Evolutionary conservation across 1,284 basidiomycete genomes (phyloP).

Genomic region (Psilocybe mexicana): DNA sequence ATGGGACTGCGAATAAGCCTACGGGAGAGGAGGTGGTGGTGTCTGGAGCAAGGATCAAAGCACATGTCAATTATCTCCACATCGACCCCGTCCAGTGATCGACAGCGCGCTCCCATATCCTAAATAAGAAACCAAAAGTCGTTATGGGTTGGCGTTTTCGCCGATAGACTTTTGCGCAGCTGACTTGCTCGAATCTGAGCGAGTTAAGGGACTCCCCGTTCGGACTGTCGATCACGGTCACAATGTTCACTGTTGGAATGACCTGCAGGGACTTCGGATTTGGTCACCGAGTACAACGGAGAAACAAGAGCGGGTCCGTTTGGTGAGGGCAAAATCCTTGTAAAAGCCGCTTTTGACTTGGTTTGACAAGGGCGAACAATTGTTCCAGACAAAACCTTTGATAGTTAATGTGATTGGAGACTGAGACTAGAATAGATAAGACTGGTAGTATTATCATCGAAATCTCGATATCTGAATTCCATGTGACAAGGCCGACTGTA

Average conservation of each 20-base stretch:
- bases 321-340: neutral
- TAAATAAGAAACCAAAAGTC: neutral
- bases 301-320: neutral
- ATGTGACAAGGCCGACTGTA: neutral
- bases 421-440: neutral
- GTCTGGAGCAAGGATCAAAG: neutral
- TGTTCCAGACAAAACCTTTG: neutral
- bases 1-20: too few relatives aligned
- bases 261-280: neutral
- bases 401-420: too few relatives aligned
- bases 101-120: neutral
- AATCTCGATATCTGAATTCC: neutral
- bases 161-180: slow-evolving; percentile 1
- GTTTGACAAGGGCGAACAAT: neutral
- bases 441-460: neutral
- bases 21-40: too few relatives aligned
- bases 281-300: neutral
- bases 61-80: neutral
- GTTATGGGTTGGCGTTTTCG: neutral
- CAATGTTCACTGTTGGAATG: neutral
- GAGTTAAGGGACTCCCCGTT: neutral
- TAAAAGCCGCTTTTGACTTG: neutral
- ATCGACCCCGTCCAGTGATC: neutral
- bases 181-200: neutral
- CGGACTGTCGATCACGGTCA: neutral